Percentiles rank a stretch among this genome's conserved stretches.
Conservation (phyloP, 2,329 filamentous ascomycete species). For the Penicillium griseofulvum region DNA sequence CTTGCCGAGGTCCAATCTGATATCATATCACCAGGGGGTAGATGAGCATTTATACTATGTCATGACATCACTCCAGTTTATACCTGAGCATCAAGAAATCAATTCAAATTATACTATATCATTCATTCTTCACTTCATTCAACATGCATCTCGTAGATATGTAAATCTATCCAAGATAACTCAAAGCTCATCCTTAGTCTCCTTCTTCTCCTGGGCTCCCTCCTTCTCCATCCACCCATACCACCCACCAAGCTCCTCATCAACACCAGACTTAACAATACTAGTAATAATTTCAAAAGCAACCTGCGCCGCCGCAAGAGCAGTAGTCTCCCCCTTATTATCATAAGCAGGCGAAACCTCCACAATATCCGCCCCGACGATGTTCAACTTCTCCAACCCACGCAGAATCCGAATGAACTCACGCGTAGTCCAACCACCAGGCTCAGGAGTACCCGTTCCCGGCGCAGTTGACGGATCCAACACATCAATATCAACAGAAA, state of each 20-base stretch:
- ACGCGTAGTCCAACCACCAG: slow-evolving; percentile 85
- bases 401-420: slow-evolving; percentile 82
- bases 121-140: slow-evolving; percentile 20
- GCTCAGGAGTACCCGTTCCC: slow-evolving; percentile 83
- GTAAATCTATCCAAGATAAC: slow-evolving; percentile 1
- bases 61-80: slow-evolving; percentile 4
- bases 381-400: slow-evolving; percentile 76
- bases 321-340: slow-evolving; percentile 74
- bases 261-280: slow-evolving; percentile 47
- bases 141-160: slow-evolving; percentile 13
- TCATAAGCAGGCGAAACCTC: slow-evolving; percentile 87
- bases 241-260: slow-evolving; percentile 41
- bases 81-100: neutral
- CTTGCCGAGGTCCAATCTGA: neutral
- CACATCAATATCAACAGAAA: slow-evolving; percentile 79
- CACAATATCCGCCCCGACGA: slow-evolving; percentile 87
- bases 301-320: slow-evolving; percentile 78
- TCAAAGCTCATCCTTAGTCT: slow-evolving; percentile 31
- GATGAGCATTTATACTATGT: neutral
- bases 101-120: slow-evolving; percentile 1
- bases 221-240: slow-evolving; percentile 34
- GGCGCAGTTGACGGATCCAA: slow-evolving; percentile 69
- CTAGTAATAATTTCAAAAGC: slow-evolving; percentile 79
- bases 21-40: neutral
- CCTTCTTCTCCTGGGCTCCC: slow-evolving; percentile 7